phyloP scores from a whole-genome alignment of 1,284 basidiomycete genomes.

The Ceratobasidium sp. region DNA sequence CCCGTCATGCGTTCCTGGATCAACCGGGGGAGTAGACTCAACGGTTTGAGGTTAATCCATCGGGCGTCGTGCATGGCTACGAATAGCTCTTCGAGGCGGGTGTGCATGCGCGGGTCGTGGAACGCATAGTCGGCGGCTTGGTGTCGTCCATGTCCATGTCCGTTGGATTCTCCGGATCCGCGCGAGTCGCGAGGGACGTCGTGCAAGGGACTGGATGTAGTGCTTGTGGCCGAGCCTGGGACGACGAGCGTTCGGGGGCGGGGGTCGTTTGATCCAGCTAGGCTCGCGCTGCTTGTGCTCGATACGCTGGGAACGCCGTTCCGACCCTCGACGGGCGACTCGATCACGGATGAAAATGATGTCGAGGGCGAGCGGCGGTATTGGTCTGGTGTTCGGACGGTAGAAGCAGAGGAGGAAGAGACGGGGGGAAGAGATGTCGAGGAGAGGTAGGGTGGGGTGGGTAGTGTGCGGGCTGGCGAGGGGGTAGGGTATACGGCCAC shows the following conservation, averaged over 20 bases:
- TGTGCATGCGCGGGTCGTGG: slow-evolving; percentile 31
- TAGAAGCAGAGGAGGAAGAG: background rate
- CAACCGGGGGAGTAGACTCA: slow-evolving; percentile 29
- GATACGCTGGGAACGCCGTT: slow-evolving; percentile 16
- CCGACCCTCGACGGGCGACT: slow-evolving; percentile 27
- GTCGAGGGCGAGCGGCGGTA: slow-evolving; percentile 39
- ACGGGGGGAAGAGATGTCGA: slow-evolving; percentile 35
- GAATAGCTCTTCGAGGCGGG: slow-evolving; percentile 19
- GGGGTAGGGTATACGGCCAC: slow-evolving; percentile 34
- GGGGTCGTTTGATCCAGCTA: background rate
- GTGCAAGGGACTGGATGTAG: background rate
- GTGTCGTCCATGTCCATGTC: background rate
- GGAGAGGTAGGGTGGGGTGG: slow-evolving; percentile 34
- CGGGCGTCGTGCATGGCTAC: slow-evolving; percentile 32
- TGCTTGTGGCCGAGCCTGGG: slow-evolving; percentile 2
- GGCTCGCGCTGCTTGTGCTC: slow-evolving; percentile 27
- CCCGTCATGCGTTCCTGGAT: slow-evolving; percentile 30
- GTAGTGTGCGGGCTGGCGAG: slow-evolving; percentile 5
- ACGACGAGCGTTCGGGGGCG: slow-evolving; percentile 8
- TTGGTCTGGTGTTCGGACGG: slow-evolving; percentile 23
- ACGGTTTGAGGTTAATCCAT: slow-evolving; percentile 39
- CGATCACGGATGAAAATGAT: slow-evolving; percentile 24
- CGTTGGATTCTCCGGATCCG: slow-evolving; percentile 22
- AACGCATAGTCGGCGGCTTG: slow-evolving; percentile 21
- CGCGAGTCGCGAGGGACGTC: slow-evolving; percentile 6